Evolutionary conservation across 805 yeast genomes (phyloP).

Genomic region (Jamesozyma hellenica): DNA sequence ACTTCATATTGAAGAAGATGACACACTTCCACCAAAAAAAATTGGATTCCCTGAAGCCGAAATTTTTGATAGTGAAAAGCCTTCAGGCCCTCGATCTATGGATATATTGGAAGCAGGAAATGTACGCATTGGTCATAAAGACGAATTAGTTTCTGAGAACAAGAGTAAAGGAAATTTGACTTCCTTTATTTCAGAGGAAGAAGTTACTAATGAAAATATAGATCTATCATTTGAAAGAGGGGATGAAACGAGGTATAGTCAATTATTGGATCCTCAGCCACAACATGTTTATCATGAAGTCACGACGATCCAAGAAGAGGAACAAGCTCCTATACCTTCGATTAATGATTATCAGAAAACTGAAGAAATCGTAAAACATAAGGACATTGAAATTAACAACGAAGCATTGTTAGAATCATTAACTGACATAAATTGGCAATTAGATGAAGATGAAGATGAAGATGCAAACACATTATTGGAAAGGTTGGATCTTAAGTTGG

Average conservation of each 20-base stretch:
- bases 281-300: slow-evolving; percentile 24
- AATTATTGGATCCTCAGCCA: slow-evolving; percentile 7
- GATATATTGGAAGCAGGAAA: neutral
- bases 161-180: slow-evolving; percentile 4
- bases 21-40: neutral
- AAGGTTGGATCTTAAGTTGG: slow-evolving; percentile 50
- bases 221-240: slow-evolving; percentile 31
- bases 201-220: slow-evolving; percentile 8
- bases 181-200: slow-evolving; percentile 12
- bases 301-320: slow-evolving; percentile 27
- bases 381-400: slow-evolving; percentile 30
- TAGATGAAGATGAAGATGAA: slow-evolving; percentile 51
- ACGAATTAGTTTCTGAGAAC: neutral
- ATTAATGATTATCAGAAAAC: slow-evolving; percentile 1
- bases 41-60: slow-evolving; percentile 9
- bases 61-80: slow-evolving; percentile 24
- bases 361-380: neutral
- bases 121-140: neutral
- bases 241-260: slow-evolving; percentile 25
- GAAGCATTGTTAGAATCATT: slow-evolving; percentile 43
- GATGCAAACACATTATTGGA: slow-evolving; percentile 42
- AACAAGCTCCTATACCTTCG: slow-evolving; percentile 1
- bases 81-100: slow-evolving; percentile 2
- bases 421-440: slow-evolving; percentile 70
- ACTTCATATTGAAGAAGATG: neutral